phyloP scores from a whole-genome alignment of 441 rosid species.

The Bruguiera hainesii region DNA sequence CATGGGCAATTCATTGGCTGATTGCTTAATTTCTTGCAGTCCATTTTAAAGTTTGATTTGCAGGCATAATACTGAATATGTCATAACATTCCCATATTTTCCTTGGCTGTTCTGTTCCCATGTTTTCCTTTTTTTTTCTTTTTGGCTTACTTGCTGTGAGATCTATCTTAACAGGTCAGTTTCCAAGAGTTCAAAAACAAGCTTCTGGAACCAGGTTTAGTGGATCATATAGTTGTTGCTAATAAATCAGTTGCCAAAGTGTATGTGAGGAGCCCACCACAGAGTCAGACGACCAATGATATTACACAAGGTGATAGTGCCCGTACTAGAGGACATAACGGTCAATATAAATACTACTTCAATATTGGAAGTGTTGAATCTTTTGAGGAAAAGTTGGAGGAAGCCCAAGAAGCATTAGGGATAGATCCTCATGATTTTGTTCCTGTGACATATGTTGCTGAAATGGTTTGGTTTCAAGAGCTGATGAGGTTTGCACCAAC shows the following conservation, averaged over 20 bases:
- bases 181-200: constrained; percentile 76
- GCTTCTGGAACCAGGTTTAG: constrained; percentile 64
- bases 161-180: constrained; percentile 46
- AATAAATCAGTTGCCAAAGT: constrained; percentile 73
- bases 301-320: constrained; percentile 24
- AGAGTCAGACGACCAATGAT: constrained; percentile 32
- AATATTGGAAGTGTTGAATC: constrained; percentile 65
- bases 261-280: constrained; percentile 38
- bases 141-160: background rate
- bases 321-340: constrained; percentile 28
- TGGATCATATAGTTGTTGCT: constrained; percentile 55
- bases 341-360: constrained; percentile 55
- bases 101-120: background rate
- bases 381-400: constrained; percentile 73
- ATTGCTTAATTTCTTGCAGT: background rate
- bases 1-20: background rate
- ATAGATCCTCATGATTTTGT: constrained; percentile 50
- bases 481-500: constrained; percentile 55
- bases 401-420: constrained; percentile 60
- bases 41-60: background rate
- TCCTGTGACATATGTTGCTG: constrained; percentile 51
- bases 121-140: background rate
- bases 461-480: constrained; percentile 51
- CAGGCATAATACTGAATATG: background rate
- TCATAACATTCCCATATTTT: too few relatives aligned